Base-by-base conservation (phyloP, 805 yeast genomes). In the Ogataea sp. region DNA sequence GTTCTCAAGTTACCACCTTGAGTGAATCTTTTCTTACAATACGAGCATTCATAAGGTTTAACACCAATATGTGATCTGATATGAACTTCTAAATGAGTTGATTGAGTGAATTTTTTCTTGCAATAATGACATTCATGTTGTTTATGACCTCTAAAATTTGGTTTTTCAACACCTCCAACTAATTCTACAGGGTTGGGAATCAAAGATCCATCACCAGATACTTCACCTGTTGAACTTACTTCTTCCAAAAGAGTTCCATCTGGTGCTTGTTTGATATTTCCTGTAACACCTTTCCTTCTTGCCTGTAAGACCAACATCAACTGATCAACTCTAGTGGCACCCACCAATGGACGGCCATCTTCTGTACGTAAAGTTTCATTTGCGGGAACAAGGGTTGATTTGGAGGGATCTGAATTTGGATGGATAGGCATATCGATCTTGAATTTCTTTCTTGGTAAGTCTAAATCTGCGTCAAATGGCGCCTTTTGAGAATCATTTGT, bases 71-170 rank as follows among this genome's bases (percentile, higher is more conserved):
- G 96, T 0, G 90, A 80, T 48, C 96, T 67, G 6, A 85, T 76
- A 58, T 87, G 96, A 15, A 88, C 95, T 48, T 87, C 95, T 50
- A 88, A 63, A 60, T 87, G 96, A 5, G 96, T 89, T n/a, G 87
- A 70, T 56, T 89, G 97, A 1, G 89, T 79, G 52, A 89, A 89
- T 39, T 73, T 71, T 55, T 86, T 85, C 51, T 72, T 73, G 56
- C 97, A 90, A 51, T 82, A 81, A 2, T 75, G 76, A 53, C 94
- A 83, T 55, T 78, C 80, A 49, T 78, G 83, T 36, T 71, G 72
- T 53, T 81, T 82, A 11, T 62, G 56, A 13, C 64, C 58, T 29
- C 64, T 54, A 11, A 55, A 47, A 38, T 58, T 62, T 28, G 82
- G 80, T 46, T 81, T 81, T 38, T 80, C 88, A 21, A 85, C 80